A percentile compares a stretch with the other conserved stretches of the same genome.
Evolutionary conservation across 1,139 yeast genomes (phyloP).

Genomic region (Taphrina betulina): DNA sequence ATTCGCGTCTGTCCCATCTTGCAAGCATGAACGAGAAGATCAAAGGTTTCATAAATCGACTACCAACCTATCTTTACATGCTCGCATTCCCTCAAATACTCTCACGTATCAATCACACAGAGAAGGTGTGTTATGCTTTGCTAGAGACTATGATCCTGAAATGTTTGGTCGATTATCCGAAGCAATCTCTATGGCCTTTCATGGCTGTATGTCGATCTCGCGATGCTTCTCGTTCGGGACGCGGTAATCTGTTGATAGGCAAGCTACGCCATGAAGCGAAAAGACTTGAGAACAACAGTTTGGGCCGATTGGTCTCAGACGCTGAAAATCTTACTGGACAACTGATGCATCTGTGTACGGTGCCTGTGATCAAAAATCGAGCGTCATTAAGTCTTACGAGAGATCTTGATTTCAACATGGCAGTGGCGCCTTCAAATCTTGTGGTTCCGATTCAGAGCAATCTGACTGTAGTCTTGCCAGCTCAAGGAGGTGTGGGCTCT

Average conservation of each 20-base stretch:
- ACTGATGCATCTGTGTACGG: conserved; percentile 44
- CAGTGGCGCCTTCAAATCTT: conserved; percentile 59
- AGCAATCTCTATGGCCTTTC: conserved; percentile 81
- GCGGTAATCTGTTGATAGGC: conserved; percentile 52
- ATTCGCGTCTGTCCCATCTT: conserved; percentile 21
- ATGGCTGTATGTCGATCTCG: conserved; percentile 71
- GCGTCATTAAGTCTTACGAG: conserved; percentile 47
- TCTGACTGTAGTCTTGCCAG: conserved; percentile 66
- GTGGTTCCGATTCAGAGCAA: conserved; percentile 81
- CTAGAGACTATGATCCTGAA: conserved; percentile 58
- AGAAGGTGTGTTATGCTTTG: conserved; percentile 56
- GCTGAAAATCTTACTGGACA: conserved; percentile 44
- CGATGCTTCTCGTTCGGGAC: conserved; percentile 56
- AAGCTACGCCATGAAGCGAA: conserved; percentile 28
- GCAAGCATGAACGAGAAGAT: conserved; percentile 44
- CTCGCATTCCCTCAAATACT: conserved; percentile 81
- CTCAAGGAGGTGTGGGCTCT: conserved; percentile 38
- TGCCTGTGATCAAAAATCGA: conserved; percentile 46
- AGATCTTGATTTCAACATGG: conserved; percentile 53
- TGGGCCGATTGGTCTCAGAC: conserved; percentile 37
- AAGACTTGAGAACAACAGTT: conserved; percentile 4
- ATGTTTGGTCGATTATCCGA: conserved; percentile 67
- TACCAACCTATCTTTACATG: conserved; percentile 70
- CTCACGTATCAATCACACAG: conserved; percentile 71
- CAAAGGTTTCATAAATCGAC: conserved; percentile 49